Evolutionary conservation across 768 basidiomycete species (phyloP).

Genomic region (Cystofilobasidium ferigula): DNA sequence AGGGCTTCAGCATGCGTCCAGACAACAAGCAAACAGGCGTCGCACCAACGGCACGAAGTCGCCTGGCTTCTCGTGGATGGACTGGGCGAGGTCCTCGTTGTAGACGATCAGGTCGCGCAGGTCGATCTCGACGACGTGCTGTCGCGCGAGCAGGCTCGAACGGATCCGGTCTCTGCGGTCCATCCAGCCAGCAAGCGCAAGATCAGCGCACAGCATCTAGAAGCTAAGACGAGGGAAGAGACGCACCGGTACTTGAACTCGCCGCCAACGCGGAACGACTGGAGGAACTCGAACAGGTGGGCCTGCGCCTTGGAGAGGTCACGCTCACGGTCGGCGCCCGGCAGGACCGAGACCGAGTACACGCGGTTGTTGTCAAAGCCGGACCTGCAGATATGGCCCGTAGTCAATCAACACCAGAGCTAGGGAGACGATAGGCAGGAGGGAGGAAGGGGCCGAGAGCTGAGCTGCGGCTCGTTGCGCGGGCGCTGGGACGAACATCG

Average conservation of each 20-base stretch:
- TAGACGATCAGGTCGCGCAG: constrained; percentile 56
- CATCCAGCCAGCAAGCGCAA: no score
- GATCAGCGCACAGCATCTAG: no score
- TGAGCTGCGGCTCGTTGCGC: no score
- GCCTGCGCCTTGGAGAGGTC: not conserved
- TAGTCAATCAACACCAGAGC: no score
- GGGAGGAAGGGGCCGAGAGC: no score
- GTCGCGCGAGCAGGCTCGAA: constrained; percentile 77
- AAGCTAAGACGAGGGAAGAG: not conserved
- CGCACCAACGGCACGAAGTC: constrained; percentile 78
- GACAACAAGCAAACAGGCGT: not conserved
- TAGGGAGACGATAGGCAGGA: no score
- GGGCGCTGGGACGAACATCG: no score
- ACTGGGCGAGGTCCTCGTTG: constrained; percentile 87
- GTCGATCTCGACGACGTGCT: constrained; percentile 76
- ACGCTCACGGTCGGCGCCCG: constrained; percentile 50
- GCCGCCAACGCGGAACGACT: constrained; percentile 75
- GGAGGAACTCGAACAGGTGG: constrained; percentile 69
- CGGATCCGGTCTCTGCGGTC: constrained; percentile 75
- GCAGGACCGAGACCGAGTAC: constrained; percentile 69
- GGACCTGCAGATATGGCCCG: no score
- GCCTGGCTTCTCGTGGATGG: constrained; percentile 75
- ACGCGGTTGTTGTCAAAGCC: constrained; percentile 75
- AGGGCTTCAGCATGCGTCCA: not conserved
- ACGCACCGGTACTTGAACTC: constrained; percentile 82